phyloP scores from a whole-genome alignment of 345 rosid genomes.

The Noccaea caerulescens region DNA sequence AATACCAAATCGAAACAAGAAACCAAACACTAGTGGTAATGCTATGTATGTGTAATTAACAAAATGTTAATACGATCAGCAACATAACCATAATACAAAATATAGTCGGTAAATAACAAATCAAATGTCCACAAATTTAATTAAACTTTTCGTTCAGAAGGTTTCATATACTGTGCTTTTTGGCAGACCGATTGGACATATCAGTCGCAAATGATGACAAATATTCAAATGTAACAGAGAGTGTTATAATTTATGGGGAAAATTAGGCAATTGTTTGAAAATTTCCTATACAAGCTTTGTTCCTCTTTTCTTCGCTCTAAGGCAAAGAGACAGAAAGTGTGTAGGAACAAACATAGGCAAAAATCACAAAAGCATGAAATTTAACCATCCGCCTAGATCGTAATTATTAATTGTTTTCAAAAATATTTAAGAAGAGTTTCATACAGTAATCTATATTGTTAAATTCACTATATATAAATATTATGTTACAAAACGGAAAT shows the following conservation, averaged over 20 bases:
- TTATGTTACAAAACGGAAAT: background rate
- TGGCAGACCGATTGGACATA: background rate
- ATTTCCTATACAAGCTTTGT: background rate
- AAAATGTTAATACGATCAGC: background rate
- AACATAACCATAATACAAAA: background rate
- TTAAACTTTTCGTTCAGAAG: background rate
- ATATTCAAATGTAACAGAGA: background rate
- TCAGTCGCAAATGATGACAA: background rate
- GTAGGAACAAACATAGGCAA: too few relatives aligned
- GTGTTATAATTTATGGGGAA: background rate
- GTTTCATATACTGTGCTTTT: background rate
- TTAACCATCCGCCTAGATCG: too few relatives aligned
- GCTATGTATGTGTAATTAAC: background rate
- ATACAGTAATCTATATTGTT: too few relatives aligned
- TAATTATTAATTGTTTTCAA: too few relatives aligned
- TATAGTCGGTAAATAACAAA: background rate
- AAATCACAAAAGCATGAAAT: too few relatives aligned
- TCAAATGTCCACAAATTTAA: background rate
- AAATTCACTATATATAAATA: too few relatives aligned
- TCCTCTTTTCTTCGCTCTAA: background rate
- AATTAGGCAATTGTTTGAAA: background rate
- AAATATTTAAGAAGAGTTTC: too few relatives aligned
- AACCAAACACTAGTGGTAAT: constrained; percentile 6
- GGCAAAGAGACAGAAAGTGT: too few relatives aligned
- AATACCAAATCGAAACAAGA: constrained; percentile 9